These are phyloP conservation scores for Mixia osmundae DNA, from an alignment of 1,284 basidiomycete species.

Conservation along the genomic window DNA sequence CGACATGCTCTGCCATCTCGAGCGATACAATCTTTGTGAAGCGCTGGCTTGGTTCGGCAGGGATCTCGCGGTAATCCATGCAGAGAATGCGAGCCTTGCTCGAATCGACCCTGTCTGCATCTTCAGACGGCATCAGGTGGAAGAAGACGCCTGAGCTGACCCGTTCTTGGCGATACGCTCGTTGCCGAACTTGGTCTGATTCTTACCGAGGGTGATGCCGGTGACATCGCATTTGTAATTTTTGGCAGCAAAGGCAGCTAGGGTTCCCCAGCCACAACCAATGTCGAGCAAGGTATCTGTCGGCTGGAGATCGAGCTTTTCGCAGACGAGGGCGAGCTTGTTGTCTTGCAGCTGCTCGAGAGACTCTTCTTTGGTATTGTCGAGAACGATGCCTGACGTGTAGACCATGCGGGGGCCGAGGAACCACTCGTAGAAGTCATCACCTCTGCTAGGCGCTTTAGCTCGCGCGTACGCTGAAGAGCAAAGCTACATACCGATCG, in stretches of 20 bases:
- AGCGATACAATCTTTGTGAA: constrained; percentile 90
- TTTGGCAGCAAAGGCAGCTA: constrained; percentile 82
- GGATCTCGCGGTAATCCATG: constrained; percentile 84
- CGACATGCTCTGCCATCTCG: constrained; percentile 99
- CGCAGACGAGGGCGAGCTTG: constrained; percentile 84
- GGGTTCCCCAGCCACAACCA: constrained; percentile 96
- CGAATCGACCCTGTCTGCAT: constrained; percentile 27
- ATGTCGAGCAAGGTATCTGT: constrained; percentile 69
- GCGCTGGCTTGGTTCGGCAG: constrained; percentile 40
- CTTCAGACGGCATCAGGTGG: background rate
- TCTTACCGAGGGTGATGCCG: constrained; percentile 74
- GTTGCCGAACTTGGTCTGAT: constrained; percentile 82
- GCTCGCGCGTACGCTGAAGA: constrained; percentile 11
- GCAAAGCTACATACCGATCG: constrained; percentile 36
- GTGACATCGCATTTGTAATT: constrained; percentile 90
- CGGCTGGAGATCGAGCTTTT: constrained; percentile 70
- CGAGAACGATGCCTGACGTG: constrained; percentile 70
- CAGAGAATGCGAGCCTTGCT: constrained; percentile 75
- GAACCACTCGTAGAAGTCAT: constrained; percentile 90
- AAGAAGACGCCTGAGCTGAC: background rate
- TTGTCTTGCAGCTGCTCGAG: constrained; percentile 96
- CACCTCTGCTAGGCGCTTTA: constrained; percentile 29
- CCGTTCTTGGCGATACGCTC: constrained; percentile 65
- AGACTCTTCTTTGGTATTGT: constrained; percentile 51
- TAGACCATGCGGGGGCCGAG: constrained; percentile 92